These are phyloP conservation scores for Beauveria medogensis DNA, from an alignment of 2,329 filamentous ascomycete species.

Conservation along the genomic window DNA sequence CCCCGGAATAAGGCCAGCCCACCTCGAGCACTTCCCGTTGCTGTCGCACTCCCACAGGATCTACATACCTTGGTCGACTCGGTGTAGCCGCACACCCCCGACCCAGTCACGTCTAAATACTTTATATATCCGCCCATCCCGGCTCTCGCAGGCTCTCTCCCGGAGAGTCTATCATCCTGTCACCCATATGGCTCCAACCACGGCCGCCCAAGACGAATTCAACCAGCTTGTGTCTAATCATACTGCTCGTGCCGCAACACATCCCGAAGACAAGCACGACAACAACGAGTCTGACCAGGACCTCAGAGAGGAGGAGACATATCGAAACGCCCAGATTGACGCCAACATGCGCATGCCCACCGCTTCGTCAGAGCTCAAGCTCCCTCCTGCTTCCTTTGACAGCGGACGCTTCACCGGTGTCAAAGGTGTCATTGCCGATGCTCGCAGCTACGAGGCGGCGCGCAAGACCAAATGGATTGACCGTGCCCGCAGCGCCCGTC, in stretches of 20 bases:
- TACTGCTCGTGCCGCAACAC: constrained; percentile 34
- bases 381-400: constrained; percentile 56
- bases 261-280: constrained; percentile 52
- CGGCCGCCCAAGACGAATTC: constrained; percentile 60
- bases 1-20: neutral
- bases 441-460: constrained; percentile 65
- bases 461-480: constrained; percentile 47
- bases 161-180: neutral
- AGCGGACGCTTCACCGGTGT: constrained; percentile 68
- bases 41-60: neutral
- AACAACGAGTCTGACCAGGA: constrained; percentile 42
- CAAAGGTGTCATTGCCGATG: constrained; percentile 82
- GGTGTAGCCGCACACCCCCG: neutral
- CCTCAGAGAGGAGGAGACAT: constrained; percentile 47
- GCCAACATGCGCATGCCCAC: constrained; percentile 58
- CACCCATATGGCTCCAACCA: constrained; percentile 38
- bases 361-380: constrained; percentile 42
- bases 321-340: constrained; percentile 48
- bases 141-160: constrained; percentile 7
- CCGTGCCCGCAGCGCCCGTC: constrained; percentile 43
- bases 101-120: constrained; percentile 1
- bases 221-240: constrained; percentile 54
- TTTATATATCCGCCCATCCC: constrained; percentile 7
- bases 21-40: neutral
- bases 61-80: neutral